Conservation (phyloP, 495 filamentous ascomycete genomes). For the Chaetomium tenue region DNA sequence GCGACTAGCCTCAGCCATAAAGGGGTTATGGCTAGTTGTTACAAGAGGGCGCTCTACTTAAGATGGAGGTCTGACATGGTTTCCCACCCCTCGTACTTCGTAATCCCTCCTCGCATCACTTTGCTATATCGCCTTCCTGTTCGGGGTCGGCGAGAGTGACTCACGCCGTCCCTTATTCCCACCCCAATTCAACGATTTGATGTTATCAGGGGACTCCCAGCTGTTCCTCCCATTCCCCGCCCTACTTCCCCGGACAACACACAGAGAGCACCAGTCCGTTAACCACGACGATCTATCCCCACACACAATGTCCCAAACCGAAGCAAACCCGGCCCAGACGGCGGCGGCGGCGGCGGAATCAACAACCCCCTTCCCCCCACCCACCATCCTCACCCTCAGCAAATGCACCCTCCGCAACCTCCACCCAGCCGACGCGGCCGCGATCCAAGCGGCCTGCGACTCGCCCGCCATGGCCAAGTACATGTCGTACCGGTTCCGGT, state of each 20-base stretch:
- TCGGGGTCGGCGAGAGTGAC: neutral
- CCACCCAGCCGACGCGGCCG: constrained; percentile 31
- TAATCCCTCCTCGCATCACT: too few species aligned
- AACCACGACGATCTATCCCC: neutral
- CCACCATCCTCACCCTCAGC: constrained; percentile 21
- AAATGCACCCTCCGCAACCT: constrained; percentile 35
- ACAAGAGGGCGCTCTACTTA: neutral
- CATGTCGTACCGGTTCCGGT: constrained; percentile 40
- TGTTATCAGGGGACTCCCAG: neutral
- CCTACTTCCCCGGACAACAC: neutral
- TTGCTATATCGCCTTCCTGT: constrained; percentile 5
- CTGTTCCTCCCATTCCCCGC: neutral
- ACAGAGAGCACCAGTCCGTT: neutral
- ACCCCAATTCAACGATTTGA: neutral
- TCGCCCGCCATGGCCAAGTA: constrained; percentile 33
- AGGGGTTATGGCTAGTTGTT: neutral
- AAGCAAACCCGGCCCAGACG: neutral
- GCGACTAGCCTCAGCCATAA: neutral
- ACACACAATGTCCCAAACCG: neutral
- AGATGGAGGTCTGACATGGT: neutral
- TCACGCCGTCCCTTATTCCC: neutral
- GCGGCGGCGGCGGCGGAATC: neutral
- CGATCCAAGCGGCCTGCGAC: constrained; percentile 31
- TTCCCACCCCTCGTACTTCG: too few species aligned
- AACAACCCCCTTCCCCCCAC: constrained; percentile 8